Evolutionary conservation across 140 eudicot genomes (phyloP).

Genomic region (Senecio squalidus): DNA sequence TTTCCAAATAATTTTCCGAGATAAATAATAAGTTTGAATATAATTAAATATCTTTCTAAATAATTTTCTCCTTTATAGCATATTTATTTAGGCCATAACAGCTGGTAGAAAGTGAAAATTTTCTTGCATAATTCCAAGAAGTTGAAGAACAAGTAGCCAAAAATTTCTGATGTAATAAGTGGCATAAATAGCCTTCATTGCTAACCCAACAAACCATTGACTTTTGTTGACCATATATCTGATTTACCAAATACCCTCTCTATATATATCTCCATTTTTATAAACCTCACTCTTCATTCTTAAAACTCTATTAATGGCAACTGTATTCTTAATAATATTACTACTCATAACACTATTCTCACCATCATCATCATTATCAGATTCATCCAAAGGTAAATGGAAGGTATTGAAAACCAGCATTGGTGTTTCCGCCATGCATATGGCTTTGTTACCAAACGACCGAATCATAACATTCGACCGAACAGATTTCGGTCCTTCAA

Average conservation of each 20-base stretch:
- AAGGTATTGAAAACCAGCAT: slow-evolving; percentile 39
- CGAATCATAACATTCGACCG: slow-evolving; percentile 43
- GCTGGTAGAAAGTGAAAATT: slow-evolving; percentile 10
- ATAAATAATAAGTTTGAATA: too few species aligned
- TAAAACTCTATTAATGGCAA: slow-evolving; percentile 23
- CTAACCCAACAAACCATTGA: slow-evolving; percentile 26
- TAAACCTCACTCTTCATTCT: slow-evolving; percentile 8
- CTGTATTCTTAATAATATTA: neutral
- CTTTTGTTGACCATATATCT: slow-evolving; percentile 21
- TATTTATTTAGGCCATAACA: too few species aligned
- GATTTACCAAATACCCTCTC: neutral
- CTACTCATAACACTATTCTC: slow-evolving; percentile 4
- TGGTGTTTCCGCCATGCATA: slow-evolving; percentile 86
- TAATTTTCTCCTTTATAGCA: too few species aligned
- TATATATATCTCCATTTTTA: slow-evolving; percentile 16
- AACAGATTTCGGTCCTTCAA: slow-evolving; percentile 47
- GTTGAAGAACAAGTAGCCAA: slow-evolving; percentile 11
- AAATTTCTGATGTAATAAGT: slow-evolving; percentile 7
- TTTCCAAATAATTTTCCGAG: too few species aligned
- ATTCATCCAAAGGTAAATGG: slow-evolving; percentile 33
- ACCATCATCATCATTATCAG: slow-evolving; percentile 6
- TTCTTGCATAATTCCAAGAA: slow-evolving; percentile 29
- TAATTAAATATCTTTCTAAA: too few species aligned
- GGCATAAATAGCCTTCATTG: slow-evolving; percentile 24
- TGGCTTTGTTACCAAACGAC: slow-evolving; percentile 42